Base-by-base conservation (phyloP, 140 eudicot species). In the Bidens hawaiensis region DNA sequence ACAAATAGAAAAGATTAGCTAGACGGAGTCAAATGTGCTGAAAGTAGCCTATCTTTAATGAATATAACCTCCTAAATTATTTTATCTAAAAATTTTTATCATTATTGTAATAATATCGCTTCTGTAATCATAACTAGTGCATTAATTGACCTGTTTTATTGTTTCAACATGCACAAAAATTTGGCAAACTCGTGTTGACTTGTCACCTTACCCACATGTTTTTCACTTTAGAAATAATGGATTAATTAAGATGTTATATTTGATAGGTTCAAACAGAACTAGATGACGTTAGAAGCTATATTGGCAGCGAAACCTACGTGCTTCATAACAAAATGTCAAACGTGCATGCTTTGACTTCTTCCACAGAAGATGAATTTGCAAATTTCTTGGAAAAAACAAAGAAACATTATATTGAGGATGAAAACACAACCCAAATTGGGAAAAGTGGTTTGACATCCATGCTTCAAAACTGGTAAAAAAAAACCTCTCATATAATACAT, bases 191-290 rank as follows among this genome's bases (percentile, higher is more conserved):
- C 14, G 0, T n/a, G 22, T 55, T 27, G 9, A 7, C 62, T 8
- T 1, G 42, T n/a, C 22, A 14, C 41, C 41, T 2, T 12, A 2
- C 41, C 23, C 6, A 6, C n/a, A 6, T 8, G 18, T 23, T 55
- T 28, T 16, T 17, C 7, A 28, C 42, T 26, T n/a, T 24, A 27
- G 0, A n/a, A 5, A 61, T 0, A n/a, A n/a, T 24, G 5, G 21
- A 3, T 6, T 25, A 48, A 17, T 26, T 26, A 6, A 1, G 46
- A 1, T 48, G 48, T 49, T 65, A 6, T 13, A 36, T 38, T 27
- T 55, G 23, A 18, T 56, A 82, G 89, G 71, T 82, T 77, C 77
- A 80, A 80, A 70, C 79, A 25, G 86, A 80, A 65, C 72, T 81
- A 25, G 82, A 77, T 52, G 79, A 50, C 23, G 65, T 83, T 46